Evolutionary conservation across 2,329 filamentous ascomycete species (phyloP).

Genomic region (Monosporascus ibericus): DNA sequence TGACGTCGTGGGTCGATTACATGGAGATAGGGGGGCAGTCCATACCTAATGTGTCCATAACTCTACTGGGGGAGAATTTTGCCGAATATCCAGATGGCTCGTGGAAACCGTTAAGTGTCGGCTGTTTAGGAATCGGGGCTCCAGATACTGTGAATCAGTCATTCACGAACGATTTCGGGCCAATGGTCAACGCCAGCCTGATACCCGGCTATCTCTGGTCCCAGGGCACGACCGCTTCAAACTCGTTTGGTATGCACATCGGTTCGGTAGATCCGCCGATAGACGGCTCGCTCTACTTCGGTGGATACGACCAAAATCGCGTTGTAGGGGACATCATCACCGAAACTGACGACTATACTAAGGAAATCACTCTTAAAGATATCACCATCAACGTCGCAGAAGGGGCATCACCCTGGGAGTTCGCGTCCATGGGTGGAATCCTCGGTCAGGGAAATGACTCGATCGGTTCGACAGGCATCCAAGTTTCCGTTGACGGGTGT

Average conservation of each 20-base stretch:
- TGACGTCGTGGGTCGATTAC: constrained; percentile 22
- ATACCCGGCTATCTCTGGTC: constrained; percentile 21
- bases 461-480: constrained; percentile 18
- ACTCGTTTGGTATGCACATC: constrained; percentile 37
- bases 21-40: constrained; percentile 14
- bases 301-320: constrained; percentile 36
- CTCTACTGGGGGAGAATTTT: constrained; percentile 19
- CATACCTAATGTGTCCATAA: constrained; percentile 20
- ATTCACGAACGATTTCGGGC: constrained; percentile 13
- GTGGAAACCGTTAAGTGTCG: constrained; percentile 25
- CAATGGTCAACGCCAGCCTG: constrained; percentile 24
- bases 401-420: constrained; percentile 33
- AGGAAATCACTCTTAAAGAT: constrained; percentile 28
- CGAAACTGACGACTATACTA: constrained; percentile 15
- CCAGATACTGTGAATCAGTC: constrained; percentile 19
- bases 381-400: constrained; percentile 34
- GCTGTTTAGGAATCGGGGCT: constrained; percentile 25
- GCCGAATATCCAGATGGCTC: constrained; percentile 22
- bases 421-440: constrained; percentile 23
- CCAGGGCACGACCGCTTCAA: constrained; percentile 25
- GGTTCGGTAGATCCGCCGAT: constrained; percentile 28
- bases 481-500: constrained; percentile 27
- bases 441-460: constrained; percentile 21
- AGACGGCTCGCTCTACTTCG: constrained; percentile 31
- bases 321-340: constrained; percentile 27